phyloP scores from a whole-genome alignment of 2,329 filamentous ascomycete genomes.

The Ceratocystis albifundus region DNA sequence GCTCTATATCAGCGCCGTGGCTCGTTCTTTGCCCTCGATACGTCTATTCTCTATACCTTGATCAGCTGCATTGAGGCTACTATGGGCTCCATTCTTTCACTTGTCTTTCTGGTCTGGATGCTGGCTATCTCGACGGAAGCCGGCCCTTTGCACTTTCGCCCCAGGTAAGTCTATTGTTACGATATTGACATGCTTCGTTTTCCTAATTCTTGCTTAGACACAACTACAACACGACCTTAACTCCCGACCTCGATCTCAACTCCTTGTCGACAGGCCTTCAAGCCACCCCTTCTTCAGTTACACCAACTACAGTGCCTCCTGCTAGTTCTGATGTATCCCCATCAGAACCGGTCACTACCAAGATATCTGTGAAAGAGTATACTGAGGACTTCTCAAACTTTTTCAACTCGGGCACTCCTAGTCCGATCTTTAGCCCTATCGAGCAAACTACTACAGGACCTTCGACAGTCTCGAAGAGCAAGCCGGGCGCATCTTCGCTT shows the following conservation, averaged over 20 bases:
- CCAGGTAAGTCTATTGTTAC: neutral
- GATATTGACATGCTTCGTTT: neutral
- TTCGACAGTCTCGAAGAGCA: neutral
- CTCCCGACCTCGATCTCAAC: neutral
- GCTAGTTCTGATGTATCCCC: neutral
- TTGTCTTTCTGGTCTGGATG: neutral
- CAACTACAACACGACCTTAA: neutral
- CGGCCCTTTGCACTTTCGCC: neutral
- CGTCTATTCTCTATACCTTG: neutral
- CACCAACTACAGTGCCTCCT: neutral
- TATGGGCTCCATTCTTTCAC: neutral
- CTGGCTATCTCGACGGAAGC: neutral
- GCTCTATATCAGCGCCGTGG: neutral
- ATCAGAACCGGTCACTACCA: neutral
- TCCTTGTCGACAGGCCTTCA: neutral
- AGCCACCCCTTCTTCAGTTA: neutral
- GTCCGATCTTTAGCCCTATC: slow-evolving; percentile 18
- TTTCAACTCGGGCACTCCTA: slow-evolving; percentile 20
- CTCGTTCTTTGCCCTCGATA: neutral
- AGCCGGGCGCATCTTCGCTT: neutral
- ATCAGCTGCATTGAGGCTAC: neutral
- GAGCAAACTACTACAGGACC: neutral
- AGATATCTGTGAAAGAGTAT: neutral
- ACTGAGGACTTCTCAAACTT: slow-evolving; percentile 13
- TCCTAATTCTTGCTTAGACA: neutral